Evolutionary conservation across 1,284 basidiomycete genomes (phyloP), one percentile per base, ranked within the genome.

Genomic region (Cystobasidium pallidum): DNA sequence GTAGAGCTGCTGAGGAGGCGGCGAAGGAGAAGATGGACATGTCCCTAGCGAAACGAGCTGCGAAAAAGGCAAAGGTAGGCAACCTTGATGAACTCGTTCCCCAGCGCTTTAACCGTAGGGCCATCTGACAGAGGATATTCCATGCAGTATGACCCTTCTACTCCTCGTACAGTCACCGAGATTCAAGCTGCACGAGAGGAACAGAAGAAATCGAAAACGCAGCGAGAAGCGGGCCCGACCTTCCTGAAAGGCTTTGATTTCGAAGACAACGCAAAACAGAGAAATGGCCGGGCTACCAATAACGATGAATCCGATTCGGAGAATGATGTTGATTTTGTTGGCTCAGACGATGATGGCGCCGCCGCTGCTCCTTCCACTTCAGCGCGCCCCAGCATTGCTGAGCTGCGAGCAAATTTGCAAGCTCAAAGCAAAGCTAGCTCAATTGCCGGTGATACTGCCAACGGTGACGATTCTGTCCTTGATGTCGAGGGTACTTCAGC

Each of bases 121-220:
- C n/a, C n/a, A n/a, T n/a, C n/a, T n/a, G n/a, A n/a, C n/a, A n/a
- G n/a, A n/a, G n/a, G n/a, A n/a, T n/a, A n/a, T n/a, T n/a, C n/a
- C n/a, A n/a, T n/a, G 19, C 77, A 94, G 92, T 89, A 95, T 76
- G 92, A 96, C 80, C 93, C 93, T 1, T 88, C 88, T 4, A 93
- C 94, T 82, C 86, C 92, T 78, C 90, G 91, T 81, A 89, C 89
- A 8, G 85, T 92, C 39, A 78, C 91, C 24, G 90, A 94, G 72
- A 82, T 93, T 39, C 89, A 81, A 63, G 71, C 73, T 21, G 75
- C 66, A 39, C 75, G 75, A 66, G 73, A 59, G 70, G 90, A 79
- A 83, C 85, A 73, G 86, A 89, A 78, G 81, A 64, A 51, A 3
- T 4, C 45, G 6, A 81, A 83, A 43, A 71, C 52, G 24, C 77